These are phyloP conservation scores for Zymoseptoria brevis DNA, from an alignment of 2,329 filamentous ascomycete species.

Conservation along the genomic window DNA sequence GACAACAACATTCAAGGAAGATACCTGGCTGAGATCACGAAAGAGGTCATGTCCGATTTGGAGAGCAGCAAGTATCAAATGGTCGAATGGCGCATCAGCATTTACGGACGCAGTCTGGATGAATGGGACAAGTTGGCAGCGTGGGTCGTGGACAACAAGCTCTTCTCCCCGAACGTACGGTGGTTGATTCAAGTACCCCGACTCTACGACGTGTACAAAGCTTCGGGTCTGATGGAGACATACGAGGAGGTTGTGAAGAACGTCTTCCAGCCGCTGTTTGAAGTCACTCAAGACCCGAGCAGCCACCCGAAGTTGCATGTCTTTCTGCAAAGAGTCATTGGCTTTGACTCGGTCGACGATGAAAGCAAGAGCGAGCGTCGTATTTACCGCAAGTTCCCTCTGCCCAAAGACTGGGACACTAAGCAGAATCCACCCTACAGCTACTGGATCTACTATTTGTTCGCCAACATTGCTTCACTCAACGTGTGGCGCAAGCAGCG, in stretches of 20 bases:
- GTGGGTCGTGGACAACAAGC: slow-evolving; percentile 96
- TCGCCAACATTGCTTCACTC: slow-evolving; percentile 84
- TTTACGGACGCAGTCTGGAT: slow-evolving; percentile 84
- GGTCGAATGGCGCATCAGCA: slow-evolving; percentile 97
- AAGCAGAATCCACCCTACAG: slow-evolving; percentile 96
- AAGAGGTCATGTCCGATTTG: slow-evolving; percentile 92
- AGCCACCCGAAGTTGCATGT: slow-evolving; percentile 89
- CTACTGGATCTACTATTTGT: slow-evolving; percentile 98
- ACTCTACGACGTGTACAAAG: slow-evolving; percentile 92
- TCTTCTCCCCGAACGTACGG: slow-evolving; percentile 94
- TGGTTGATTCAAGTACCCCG: slow-evolving; percentile 96
- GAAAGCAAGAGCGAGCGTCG: slow-evolving; percentile 94
- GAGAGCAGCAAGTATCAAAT: slow-evolving; percentile 99
- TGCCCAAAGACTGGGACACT: slow-evolving; percentile 79
- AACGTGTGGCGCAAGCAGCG: slow-evolving; percentile 86
- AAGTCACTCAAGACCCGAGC: slow-evolving; percentile 79
- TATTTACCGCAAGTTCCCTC: slow-evolving; percentile 90
- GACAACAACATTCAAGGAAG: slow-evolving; percentile 96
- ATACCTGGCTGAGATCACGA: slow-evolving; percentile 94
- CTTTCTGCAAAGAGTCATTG: slow-evolving; percentile 90
- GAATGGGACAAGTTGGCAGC: slow-evolving; percentile 97
- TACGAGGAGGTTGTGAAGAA: slow-evolving; percentile 89
- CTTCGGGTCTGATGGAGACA: slow-evolving; percentile 73
- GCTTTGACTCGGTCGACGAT: slow-evolving; percentile 95
- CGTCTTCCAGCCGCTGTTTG: slow-evolving; percentile 86